phyloP scores from a whole-genome alignment of 2,329 filamentous ascomycete genomes.

The Periconia macrospinosa region DNA sequence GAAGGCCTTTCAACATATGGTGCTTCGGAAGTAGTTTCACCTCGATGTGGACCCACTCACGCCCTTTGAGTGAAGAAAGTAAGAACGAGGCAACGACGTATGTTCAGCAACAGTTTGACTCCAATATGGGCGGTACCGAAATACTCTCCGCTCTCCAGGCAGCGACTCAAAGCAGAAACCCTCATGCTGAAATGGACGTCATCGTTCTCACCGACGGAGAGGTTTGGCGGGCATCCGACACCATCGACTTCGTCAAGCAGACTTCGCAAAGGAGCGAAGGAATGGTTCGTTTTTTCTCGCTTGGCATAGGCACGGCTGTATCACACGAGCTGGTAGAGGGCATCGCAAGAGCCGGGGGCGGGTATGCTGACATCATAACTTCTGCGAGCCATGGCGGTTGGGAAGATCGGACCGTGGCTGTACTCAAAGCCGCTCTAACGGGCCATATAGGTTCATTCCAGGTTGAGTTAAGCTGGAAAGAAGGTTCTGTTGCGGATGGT shows the following conservation, averaged over 20 bases:
- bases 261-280: conserved; percentile 45
- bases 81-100: conserved; percentile 43
- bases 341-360: conserved; percentile 57
- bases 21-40: conserved; percentile 7
- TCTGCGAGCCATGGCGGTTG: neutral
- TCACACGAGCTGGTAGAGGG: conserved; percentile 60
- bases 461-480: neutral
- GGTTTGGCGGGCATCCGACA: conserved; percentile 47
- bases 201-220: conserved; percentile 62
- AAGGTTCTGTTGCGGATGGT: neutral
- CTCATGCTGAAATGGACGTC: conserved; percentile 56
- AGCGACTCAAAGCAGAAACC: conserved; percentile 44
- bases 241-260: conserved; percentile 52
- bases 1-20: conserved; percentile 8
- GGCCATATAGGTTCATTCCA: neutral
- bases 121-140: conserved; percentile 59
- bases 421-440: conserved; percentile 10
- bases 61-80: neutral
- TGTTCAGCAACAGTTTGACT: conserved; percentile 44
- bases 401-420: conserved; percentile 5
- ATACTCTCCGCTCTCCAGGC: conserved; percentile 52
- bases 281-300: conserved; percentile 55
- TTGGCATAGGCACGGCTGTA: conserved; percentile 57
- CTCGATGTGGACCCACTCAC: conserved; percentile 8
- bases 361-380: conserved; percentile 48